Evolutionary conservation across 768 basidiomycete genomes (phyloP).

Genomic region (Pleurotus tuber-regium): DNA sequence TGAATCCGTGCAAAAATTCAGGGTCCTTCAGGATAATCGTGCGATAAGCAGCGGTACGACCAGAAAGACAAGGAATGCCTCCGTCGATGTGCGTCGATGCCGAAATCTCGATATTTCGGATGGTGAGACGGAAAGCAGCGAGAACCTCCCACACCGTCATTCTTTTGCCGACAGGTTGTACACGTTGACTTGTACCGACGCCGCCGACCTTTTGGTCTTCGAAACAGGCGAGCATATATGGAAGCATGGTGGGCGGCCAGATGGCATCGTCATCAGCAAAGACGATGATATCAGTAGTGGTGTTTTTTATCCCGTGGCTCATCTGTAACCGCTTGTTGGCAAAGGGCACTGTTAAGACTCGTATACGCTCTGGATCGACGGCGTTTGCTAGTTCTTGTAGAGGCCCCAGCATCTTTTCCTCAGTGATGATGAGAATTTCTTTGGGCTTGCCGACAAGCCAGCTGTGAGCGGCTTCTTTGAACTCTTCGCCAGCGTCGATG

Average conservation of each 20-base stretch:
- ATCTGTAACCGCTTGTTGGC: constrained; percentile 95
- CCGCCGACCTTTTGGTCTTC: constrained; percentile 94
- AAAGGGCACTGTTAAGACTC: constrained; percentile 87
- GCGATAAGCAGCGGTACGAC: constrained; percentile 90
- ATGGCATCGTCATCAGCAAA: constrained; percentile 96
- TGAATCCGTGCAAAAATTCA: constrained; percentile 89
- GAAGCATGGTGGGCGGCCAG: constrained; percentile 91
- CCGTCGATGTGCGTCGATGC: constrained; percentile 91
- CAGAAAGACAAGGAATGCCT: constrained; percentile 87
- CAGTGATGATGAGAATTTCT: constrained; percentile 67
- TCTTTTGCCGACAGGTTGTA: constrained; percentile 69
- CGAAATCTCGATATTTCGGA: constrained; percentile 92
- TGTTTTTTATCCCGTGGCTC: constrained; percentile 89
- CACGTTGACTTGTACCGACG: constrained; percentile 88
- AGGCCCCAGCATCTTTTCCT: constrained; percentile 88
- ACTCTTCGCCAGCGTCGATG: constrained; percentile 94
- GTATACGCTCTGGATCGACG: constrained; percentile 81
- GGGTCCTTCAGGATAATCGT: constrained; percentile 95
- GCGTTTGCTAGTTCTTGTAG: constrained; percentile 86
- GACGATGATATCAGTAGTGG: constrained; percentile 89
- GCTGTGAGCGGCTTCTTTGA: constrained; percentile 88
- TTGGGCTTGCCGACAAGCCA: constrained; percentile 94
- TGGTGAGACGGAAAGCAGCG: constrained; percentile 88
- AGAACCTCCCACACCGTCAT: constrained; percentile 97
- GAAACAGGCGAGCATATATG: constrained; percentile 86